Evolutionary conservation across 805 yeast species (phyloP), one percentile per base, ranked within the genome.

Genomic region (Myxozyma mucilagina): DNA sequence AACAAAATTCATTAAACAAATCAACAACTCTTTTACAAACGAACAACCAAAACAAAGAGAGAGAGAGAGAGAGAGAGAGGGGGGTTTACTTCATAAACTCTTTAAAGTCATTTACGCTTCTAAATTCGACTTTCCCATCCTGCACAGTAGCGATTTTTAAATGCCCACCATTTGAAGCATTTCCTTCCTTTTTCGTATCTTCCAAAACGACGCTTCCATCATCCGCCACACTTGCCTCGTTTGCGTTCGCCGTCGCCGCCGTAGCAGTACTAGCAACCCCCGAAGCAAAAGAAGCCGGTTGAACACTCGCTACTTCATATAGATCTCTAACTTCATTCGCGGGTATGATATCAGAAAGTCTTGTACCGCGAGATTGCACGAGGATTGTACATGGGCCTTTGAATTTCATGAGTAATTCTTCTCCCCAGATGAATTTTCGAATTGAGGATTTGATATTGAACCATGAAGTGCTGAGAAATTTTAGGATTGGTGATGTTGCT

Each of bases 351-450:
- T 70, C 72, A 16, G 67, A 43, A 35, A 70, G 50, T 16, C 60
- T 57, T 13, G 70, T 47, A 4, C 67, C 63, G 20, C 69, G 64
- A 9, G 73, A 69, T 51, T 71, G 74, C 14, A 72, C 58, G 29
- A 72, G 56, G 13, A 72, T 41, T 3, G 74, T 71, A 35, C 67
- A 53, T 1, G 75, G 75, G 2, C 75, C 75, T n/a, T 60, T 29
- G 31, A 72, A 47, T 51, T 57, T 59, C 31, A 67, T 42, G 14
- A 63, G 62, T 16, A 70, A 53, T 35, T 72, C 70, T 38, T 72
- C 73, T 43, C 70, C 65, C 69, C 69, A 69, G 44, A 71, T 53
- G n/a, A 67, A 52, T 44, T 62, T 55, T 4, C 69, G 60, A 14
- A 65, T 52, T 24, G 49, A 41, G 10, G 61, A 39, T 36, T 59